A percentile compares a stretch with the other conserved stretches of the same genome.
These are phyloP conservation scores for Lichenothelia convexa DNA, from an alignment of 495 filamentous ascomycete species.

Conservation along the genomic window DNA sequence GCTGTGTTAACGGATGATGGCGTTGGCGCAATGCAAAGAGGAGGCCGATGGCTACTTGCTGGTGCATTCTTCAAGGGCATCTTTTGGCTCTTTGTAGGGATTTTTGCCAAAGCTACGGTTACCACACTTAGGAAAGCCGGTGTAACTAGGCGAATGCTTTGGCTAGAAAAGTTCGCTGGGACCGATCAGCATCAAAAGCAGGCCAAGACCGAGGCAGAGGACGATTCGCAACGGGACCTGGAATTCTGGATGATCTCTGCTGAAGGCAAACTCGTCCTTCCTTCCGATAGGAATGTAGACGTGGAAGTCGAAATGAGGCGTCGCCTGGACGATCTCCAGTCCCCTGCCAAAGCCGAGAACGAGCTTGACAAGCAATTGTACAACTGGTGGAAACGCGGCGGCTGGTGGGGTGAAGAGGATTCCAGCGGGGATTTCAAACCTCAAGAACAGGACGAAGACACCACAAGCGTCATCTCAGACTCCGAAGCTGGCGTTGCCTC, in stretches of 20 bases:
- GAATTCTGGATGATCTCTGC: conserved; percentile 44
- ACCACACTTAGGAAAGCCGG: conserved; percentile 40
- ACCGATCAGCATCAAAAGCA: conserved; percentile 6
- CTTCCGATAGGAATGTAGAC: conserved; percentile 45
- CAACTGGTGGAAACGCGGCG: conserved; percentile 58
- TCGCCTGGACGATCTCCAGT: conserved; percentile 21
- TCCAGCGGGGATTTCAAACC: conserved; percentile 51
- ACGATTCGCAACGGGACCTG: conserved; percentile 9
- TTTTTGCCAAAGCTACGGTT: conserved; percentile 35
- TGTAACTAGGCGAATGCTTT: conserved; percentile 40
- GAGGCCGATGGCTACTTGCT: conserved; percentile 52
- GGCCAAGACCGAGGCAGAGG: conserved; percentile 19
- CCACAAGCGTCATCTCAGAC: conserved; percentile 58
- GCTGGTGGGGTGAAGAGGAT: conserved; percentile 69
- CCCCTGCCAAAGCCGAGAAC: conserved; percentile 28
- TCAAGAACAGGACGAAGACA: conserved; percentile 41
- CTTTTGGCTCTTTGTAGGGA: conserved; percentile 42
- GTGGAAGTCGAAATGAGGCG: conserved; percentile 57
- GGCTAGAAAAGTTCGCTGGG: conserved; percentile 36
- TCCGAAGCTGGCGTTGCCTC: too few species aligned
- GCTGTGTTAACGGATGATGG: conserved; percentile 31
- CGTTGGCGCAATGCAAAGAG: conserved; percentile 57
- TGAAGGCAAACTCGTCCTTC: conserved; percentile 36
- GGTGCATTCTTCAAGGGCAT: conserved; percentile 58
- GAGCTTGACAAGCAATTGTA: conserved; percentile 58